Evolutionary conservation across 139 green algal species (phyloP), one percentile per base, ranked within the genome.

Genomic region (Closterium sp.): DNA sequence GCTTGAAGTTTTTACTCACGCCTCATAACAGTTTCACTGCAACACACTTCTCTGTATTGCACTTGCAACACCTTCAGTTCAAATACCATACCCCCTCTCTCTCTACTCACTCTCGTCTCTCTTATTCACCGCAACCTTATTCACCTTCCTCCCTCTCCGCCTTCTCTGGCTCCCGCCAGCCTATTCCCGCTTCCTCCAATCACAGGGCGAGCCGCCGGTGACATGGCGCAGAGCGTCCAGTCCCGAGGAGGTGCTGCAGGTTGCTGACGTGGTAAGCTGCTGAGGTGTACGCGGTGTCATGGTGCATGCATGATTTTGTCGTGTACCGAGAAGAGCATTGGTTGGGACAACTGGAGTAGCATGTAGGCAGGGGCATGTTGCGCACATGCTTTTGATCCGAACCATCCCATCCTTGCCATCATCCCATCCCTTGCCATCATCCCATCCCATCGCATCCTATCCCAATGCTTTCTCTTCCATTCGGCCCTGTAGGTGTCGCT

Each of bases 401-500:
- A 79, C 62, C 62, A 79, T 79, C 62, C 19, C 62, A 79, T 79
- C 45, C 11, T 62, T 62, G 5, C 42, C 42, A 62, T 62, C 45
- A 22, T 70, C 19, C 62, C 19, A 22, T 79, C 62, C 62, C 62
- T 79, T 79, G 62, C 62, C 62, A 27, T 22, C 62, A 27, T 24
- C 62, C 17, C 62, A 13, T 79, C 38, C 38, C 38, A 50, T 50
- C 38, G 62, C 62, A 79, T 79, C 62, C 19, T 50, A 50, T 24
- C 62, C 62, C 62, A 79, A 22, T 79, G 17, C 62, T 24, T 62
- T 79, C 19, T 79, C 62, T 79, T 79, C 62, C 38, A 50, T 50
- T 50, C 42, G 30, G 21, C 21, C 31, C 29, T 87, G 89, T 91
- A 93, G 91, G 50, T 95, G 24, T 94, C 91, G 90, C 95, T 99